A percentile compares a stretch with the other conserved stretches of the same genome.
phyloP scores from a whole-genome alignment of 2,329 filamentous ascomycete species.

The Exophiala calicioides region DNA sequence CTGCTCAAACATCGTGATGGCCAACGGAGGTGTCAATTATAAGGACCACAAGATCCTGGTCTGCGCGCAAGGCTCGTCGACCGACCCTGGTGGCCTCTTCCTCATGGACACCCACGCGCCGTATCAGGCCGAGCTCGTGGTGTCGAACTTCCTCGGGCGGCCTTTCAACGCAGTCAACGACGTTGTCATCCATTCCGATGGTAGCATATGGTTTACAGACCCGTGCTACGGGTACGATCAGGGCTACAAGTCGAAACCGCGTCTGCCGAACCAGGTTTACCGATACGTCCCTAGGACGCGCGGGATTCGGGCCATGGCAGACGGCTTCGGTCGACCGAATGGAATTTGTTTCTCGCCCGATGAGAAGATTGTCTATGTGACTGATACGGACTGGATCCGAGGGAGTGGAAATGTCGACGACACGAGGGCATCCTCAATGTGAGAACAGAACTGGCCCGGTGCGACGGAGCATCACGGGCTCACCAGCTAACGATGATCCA shows the following conservation, averaged over 20 bases:
- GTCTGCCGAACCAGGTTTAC: slow-evolving; percentile 41
- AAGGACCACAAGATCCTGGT: slow-evolving; percentile 37
- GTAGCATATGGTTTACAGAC: slow-evolving; percentile 44
- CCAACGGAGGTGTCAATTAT: slow-evolving; percentile 24
- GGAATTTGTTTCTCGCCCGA: slow-evolving; percentile 45
- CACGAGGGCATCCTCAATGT: slow-evolving; percentile 4
- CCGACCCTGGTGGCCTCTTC: background rate
- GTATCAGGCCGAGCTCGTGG: background rate
- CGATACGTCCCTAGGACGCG: slow-evolving; percentile 38
- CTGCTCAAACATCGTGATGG: slow-evolving; percentile 9
- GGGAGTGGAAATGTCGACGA: slow-evolving; percentile 30
- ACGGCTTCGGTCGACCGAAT: slow-evolving; percentile 43
- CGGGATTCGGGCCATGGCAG: slow-evolving; percentile 38
- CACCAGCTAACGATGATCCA: slow-evolving; percentile 7
- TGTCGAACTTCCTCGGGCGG: slow-evolving; percentile 4
- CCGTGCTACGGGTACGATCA: slow-evolving; percentile 41
- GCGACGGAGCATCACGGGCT: no score
- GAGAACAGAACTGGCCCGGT: no score
- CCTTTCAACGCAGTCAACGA: slow-evolving; percentile 43
- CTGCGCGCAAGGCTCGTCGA: slow-evolving; percentile 44
- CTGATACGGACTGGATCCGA: slow-evolving; percentile 38
- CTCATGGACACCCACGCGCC: background rate
- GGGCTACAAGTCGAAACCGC: slow-evolving; percentile 35
- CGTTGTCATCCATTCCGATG: slow-evolving; percentile 39
- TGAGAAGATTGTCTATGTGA: slow-evolving; percentile 41